phyloP scores from a whole-genome alignment of 2,329 filamentous ascomycete genomes.

The Fusarium mundagurra region DNA sequence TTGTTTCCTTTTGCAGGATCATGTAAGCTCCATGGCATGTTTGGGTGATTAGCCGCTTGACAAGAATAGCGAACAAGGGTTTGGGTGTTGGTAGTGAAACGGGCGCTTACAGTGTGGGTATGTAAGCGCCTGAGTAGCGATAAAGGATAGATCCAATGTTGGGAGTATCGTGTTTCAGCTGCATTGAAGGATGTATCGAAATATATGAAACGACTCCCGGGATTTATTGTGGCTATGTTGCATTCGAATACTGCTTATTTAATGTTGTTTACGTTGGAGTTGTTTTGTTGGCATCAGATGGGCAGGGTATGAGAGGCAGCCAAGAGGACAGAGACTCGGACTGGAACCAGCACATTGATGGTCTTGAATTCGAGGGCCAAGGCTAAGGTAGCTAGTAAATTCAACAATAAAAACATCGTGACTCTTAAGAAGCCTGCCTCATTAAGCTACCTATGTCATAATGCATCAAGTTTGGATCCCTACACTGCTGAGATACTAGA shows the following conservation, averaged over 20 bases:
- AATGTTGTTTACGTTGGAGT: not conserved
- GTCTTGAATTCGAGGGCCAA: not conserved
- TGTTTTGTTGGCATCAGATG: not conserved
- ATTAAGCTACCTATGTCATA: slow-evolving; percentile 1
- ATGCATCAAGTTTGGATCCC: slow-evolving; percentile 18
- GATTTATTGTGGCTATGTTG: not conserved
- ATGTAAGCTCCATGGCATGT: not conserved
- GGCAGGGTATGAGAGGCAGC: slow-evolving; percentile 25
- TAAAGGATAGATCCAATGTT: not conserved
- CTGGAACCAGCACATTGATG: slow-evolving; percentile 1
- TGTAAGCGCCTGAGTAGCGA: slow-evolving; percentile 23
- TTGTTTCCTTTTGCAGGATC: not conserved
- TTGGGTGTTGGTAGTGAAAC: slow-evolving; percentile 20
- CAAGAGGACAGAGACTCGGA: not conserved
- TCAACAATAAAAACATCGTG: not conserved
- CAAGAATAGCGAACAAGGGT: slow-evolving; percentile 11
- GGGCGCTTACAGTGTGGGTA: slow-evolving; percentile 30
- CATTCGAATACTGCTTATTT: not conserved
- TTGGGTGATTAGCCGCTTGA: slow-evolving; percentile 12
- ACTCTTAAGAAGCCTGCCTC: not conserved
- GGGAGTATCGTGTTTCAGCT: slow-evolving; percentile 12
- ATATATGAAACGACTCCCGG: not conserved
- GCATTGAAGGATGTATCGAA: not conserved
- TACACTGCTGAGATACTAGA: slow-evolving; percentile 33
- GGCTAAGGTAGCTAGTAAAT: not conserved